Evolutionary conservation across 768 basidiomycete species (phyloP).

Genomic region (Mrakia blollopis): DNA sequence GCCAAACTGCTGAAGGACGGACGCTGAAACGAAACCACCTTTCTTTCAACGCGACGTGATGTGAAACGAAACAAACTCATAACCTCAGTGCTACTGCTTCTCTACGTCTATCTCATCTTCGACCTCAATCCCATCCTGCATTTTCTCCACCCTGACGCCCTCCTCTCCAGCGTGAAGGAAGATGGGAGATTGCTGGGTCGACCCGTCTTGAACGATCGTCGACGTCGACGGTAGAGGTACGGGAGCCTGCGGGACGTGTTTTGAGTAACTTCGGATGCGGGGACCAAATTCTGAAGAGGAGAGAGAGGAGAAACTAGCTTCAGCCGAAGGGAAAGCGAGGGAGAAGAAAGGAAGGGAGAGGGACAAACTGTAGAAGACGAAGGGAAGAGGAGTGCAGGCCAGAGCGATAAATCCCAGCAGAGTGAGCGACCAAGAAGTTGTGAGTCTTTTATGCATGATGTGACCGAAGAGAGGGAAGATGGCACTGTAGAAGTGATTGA

Average conservation of each 20-base stretch:
- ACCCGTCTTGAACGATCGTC: not conserved
- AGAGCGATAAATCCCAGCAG: conserved; percentile 58
- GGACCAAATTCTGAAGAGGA: not conserved
- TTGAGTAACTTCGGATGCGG: not conserved
- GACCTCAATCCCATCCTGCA: not conserved
- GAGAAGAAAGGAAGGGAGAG: not conserved
- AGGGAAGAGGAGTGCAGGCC: conserved; percentile 19
- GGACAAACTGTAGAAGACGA: conserved; percentile 28
- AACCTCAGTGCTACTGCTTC: not conserved
- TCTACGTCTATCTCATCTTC: not conserved
- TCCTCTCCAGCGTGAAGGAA: not conserved
- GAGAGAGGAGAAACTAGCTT: not conserved
- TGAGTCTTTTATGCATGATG: conserved; percentile 54
- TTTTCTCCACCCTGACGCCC: not conserved
- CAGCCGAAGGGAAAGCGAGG: not conserved
- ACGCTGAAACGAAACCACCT: no score
- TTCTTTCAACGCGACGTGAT: not conserved
- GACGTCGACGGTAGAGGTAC: not conserved
- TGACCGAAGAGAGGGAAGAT: conserved; percentile 26
- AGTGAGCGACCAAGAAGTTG: conserved; percentile 48
- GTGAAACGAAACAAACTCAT: not conserved
- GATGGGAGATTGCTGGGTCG: not conserved
- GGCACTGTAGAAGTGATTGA: no score
- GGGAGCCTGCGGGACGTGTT: not conserved
- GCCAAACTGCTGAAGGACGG: no score